Evolutionary conservation across 2,329 filamentous ascomycete genomes (phyloP), one percentile per base, ranked within the genome.

Genomic region (Aureobasidium sp.): DNA sequence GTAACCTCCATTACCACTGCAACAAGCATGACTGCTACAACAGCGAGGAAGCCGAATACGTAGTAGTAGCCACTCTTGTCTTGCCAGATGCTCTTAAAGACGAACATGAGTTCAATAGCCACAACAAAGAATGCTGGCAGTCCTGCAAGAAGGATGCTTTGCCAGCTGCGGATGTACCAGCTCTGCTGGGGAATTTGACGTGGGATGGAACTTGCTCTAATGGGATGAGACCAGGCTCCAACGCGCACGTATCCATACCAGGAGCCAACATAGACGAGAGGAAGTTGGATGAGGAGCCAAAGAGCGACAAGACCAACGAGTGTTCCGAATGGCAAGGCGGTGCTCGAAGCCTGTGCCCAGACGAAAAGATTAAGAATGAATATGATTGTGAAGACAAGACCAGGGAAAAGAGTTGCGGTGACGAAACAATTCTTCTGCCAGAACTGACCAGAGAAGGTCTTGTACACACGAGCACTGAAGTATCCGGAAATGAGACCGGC

Each of bases 61-160:
- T 96, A 96, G 75, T 96, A 96, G 74, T 92, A 95, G 7, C 89
- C 90, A 70, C 85, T 91, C 78, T 95, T 95, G 75, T 95, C 91
- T 73, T 92, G 88, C 89, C 90, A 94, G 37, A 95, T 74, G 53
- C 88, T 91, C 75, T 91, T 89, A 75, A 95, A 94, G 54, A 94
- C 86, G 71, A 92, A 94, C 45, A 93, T 80, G 15, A 95, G 81
- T 75, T 95, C 90, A 69, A 95, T 90, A 73, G 93, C 94, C 67
- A 95, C 86, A 61, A 95, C 90, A 2, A 89, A 89, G 70, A 96
- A 96, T 0, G 91, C 90, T 8, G 93, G 83, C 19, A 94, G 76
- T 1, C 91, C 91, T 0, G 89, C 87, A 11, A 94, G 75, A 35
- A 95, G 75, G 9, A 87, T 79, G 1, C 86, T 82, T 56, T 86